phyloP scores from a whole-genome alignment of 2,329 filamentous ascomycete genomes.

The Fusarium nygamai region DNA sequence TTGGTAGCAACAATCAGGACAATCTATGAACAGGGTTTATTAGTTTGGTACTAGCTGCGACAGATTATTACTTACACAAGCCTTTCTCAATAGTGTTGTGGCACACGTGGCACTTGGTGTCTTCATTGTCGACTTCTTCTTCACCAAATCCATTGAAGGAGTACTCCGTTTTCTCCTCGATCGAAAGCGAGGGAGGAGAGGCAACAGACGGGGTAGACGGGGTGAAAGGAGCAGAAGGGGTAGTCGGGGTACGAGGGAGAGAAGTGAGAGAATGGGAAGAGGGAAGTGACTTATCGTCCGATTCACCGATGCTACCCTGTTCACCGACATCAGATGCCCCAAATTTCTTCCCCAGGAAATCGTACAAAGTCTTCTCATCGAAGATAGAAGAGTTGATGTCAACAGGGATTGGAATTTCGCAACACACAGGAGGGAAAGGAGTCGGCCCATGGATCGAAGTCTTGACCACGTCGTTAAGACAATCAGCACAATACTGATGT shows the following conservation, averaged over 20 bases:
- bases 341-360: conserved; percentile 1
- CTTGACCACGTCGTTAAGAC: background rate
- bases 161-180: background rate
- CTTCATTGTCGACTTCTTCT: background rate
- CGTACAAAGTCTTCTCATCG: background rate
- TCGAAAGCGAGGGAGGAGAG: background rate
- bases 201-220: background rate
- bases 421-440: conserved; percentile 16
- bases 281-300: background rate
- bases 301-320: background rate
- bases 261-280: background rate
- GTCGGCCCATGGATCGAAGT: background rate
- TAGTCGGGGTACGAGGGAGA: background rate
- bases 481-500: conserved; percentile 10
- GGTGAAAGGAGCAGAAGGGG: background rate
- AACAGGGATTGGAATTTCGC: background rate
- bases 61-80: background rate
- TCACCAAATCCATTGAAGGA: background rate
- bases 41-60: background rate
- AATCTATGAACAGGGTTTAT: background rate
- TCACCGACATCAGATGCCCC: background rate
- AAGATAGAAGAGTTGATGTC: conserved; percentile 1
- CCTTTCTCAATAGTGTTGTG: background rate
- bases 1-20: conserved; percentile 13
- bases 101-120: background rate